Base-by-base conservation (phyloP, 495 filamentous ascomycete genomes). In the Daldinia caldariorum region DNA sequence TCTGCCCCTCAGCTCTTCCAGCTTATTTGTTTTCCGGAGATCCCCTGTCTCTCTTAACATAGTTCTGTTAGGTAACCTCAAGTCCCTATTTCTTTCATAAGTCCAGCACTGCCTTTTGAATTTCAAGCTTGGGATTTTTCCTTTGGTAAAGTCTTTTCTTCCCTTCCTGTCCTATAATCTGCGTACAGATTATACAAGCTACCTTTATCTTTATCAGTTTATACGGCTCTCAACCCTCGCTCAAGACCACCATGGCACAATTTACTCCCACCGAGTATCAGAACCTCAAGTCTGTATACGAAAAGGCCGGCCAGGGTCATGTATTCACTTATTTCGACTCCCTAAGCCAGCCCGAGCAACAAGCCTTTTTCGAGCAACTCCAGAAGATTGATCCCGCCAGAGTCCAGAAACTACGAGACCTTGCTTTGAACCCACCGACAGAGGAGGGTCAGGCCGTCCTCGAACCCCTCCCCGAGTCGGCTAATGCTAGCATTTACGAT, bases 241-340 rank as follows among this genome's bases (percentile, higher is more conserved):
- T 50, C 16, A 64, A 41, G 16, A 50, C 51, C 22, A 63, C 31
- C 38, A 77, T 77, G 74, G 58, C 83, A 70, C 88, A 92, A 74
- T 94, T 94, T 58, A 88, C 89, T 6, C 76, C 86, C 35, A 86
- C 90, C 69, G 87, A 97, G 75, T 80, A 96, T 69, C 83, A 93
- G 54, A 81, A 88, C 71, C 88, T 99, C 22, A 87, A 86, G 79
- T 80, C 89, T 61, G 91, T 91, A 74, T 99, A 97, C 81, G 84
- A 85, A 49, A 82, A 88, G 47, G 92, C 92, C 56, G 86, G 85
- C 18, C 95, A 99, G 82, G 91, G 89, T 39, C 95, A 99, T 47
- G 92, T 99, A 43, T 93, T 98, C 76, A 84, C 91, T 18, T 98
- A 97, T 81, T 94, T 88, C 82, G 92, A 98, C 69, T 84, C 89